Base-by-base conservation (phyloP, 1,284 basidiomycete genomes). In the Mycena citricolor region DNA sequence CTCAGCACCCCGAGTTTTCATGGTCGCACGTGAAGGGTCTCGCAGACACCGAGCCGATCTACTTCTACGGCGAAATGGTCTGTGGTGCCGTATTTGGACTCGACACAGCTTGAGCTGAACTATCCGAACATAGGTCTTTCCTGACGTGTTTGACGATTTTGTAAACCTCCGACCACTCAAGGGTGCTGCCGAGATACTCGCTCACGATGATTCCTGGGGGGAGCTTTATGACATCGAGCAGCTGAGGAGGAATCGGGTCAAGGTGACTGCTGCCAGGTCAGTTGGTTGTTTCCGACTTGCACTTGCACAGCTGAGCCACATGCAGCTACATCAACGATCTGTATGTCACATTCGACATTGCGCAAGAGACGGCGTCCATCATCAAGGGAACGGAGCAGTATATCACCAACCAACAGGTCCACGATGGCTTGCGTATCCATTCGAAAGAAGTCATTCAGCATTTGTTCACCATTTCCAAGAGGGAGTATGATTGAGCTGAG, bases 61-160 rank as follows among this genome's bases (percentile, higher is more conserved):
- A 67, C 44, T 75, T 73, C 47, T 63, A 63, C 1, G 73, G 73
- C n/a, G 73, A 76, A 54, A 75, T 75, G 72, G 74, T 73, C 50
- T 14, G 51, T 28, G 8, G 16, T 22, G 2, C 23, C 26, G n/a
- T 28, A 29, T 23, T 19, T 41, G 26, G 8, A 5, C 30, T 17
- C 25, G 5, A 10, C 7, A 17, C 6, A 12, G 39, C 26, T 10
- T 22, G 10, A 40, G 6, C 13, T 23, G 4, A 24, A 13, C 7
- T 22, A 30, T 28, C 21, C 14, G 13, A 13, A 31, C 19, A 7
- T 32, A 76, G 73, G 66, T 75, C 14, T 70, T 73, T 45, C 69
- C 71, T 1, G 59, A 63, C 38, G 71, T 72, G 68, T 70, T 75
- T 32, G 67, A 74, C 39, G 71, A 74, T 53, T 74, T 68, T 46